phyloP scores from a whole-genome alignment of 2,329 filamentous ascomycete genomes.

The Cryphonectria naterciae region DNA sequence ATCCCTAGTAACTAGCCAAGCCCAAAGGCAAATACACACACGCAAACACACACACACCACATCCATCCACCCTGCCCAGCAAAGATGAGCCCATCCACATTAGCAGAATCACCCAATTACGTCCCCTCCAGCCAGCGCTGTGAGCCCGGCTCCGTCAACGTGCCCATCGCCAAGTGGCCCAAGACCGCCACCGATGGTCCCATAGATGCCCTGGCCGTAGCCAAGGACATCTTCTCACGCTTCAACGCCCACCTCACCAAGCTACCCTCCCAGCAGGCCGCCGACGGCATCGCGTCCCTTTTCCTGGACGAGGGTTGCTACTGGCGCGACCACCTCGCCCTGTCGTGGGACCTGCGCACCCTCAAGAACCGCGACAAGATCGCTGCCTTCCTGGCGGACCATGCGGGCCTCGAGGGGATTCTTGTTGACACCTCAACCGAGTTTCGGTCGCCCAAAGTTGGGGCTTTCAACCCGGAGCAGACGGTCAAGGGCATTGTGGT shows the following conservation, averaged over 20 bases:
- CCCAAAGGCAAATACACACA: neutral
- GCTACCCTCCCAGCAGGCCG: constrained; percentile 34
- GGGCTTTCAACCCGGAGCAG: constrained; percentile 54
- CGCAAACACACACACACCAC: neutral
- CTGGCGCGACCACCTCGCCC: constrained; percentile 62
- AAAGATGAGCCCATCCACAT: constrained; percentile 23
- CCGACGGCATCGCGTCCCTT: constrained; percentile 34
- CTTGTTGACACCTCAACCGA: constrained; percentile 50
- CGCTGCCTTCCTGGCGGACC: constrained; percentile 42
- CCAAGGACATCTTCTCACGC: constrained; percentile 41
- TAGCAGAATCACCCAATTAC: neutral
- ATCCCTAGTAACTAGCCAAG: neutral
- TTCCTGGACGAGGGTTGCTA: constrained; percentile 52
- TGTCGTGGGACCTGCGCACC: constrained; percentile 61
- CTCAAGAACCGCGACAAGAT: constrained; percentile 49
- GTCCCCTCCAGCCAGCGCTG: constrained; percentile 26
- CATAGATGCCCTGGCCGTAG: constrained; percentile 43
- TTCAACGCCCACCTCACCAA: constrained; percentile 48
- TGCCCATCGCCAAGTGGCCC: constrained; percentile 50
- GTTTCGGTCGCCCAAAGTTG: constrained; percentile 47
- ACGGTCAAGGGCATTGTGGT: constrained; percentile 58
- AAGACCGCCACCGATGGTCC: constrained; percentile 36
- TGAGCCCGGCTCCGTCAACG: constrained; percentile 58
- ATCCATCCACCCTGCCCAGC: neutral
- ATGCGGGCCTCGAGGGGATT: constrained; percentile 49